phyloP scores from a whole-genome alignment of 768 basidiomycete genomes.

The Boletus rufocinnamomeus region DNA sequence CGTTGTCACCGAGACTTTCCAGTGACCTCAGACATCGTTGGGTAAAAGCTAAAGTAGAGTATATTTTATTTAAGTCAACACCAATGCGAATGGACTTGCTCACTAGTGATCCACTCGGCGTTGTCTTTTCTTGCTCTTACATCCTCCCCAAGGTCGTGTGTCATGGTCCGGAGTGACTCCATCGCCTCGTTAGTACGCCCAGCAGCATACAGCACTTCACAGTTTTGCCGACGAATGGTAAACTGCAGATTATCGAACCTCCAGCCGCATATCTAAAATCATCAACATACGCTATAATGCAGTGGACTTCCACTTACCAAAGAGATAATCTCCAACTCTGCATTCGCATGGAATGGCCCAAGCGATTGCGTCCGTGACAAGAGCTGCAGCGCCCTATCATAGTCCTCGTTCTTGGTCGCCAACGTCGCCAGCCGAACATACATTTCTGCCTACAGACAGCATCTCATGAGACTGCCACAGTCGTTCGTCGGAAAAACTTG shows the following conservation, averaged over 20 bases:
- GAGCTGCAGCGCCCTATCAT: slow-evolving; percentile 1
- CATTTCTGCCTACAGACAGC: slow-evolving; percentile 9
- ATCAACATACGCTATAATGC: not conserved
- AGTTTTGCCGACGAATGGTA: not conserved
- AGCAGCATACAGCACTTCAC: slow-evolving; percentile 3
- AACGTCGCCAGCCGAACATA: slow-evolving; percentile 5
- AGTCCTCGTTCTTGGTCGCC: slow-evolving; percentile 1
- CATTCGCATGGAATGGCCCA: slow-evolving; percentile 1
- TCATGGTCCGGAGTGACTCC: not conserved
- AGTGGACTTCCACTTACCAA: not conserved
- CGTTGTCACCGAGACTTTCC: slow-evolving; percentile 6
- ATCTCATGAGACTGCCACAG: not conserved
- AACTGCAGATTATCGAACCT: slow-evolving; percentile 13
- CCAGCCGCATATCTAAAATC: slow-evolving; percentile 13
- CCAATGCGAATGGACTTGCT: not conserved
- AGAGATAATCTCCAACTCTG: slow-evolving; percentile 1
- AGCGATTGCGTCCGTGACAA: slow-evolving; percentile 4
- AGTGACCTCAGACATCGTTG: not conserved
- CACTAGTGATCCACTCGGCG: slow-evolving; percentile 8
- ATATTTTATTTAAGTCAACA: not conserved
- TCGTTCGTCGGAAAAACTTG: not conserved
- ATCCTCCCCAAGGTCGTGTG: not conserved
- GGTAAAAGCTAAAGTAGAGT: slow-evolving; percentile 1
- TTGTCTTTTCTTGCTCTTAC: not conserved
- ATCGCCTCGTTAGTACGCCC: not conserved